A percentile compares a stretch with the other conserved stretches of the same genome.
These are phyloP conservation scores for Abrus precatorius DNA, from an alignment of 306 rosid species.

Conservation along the genomic window DNA sequence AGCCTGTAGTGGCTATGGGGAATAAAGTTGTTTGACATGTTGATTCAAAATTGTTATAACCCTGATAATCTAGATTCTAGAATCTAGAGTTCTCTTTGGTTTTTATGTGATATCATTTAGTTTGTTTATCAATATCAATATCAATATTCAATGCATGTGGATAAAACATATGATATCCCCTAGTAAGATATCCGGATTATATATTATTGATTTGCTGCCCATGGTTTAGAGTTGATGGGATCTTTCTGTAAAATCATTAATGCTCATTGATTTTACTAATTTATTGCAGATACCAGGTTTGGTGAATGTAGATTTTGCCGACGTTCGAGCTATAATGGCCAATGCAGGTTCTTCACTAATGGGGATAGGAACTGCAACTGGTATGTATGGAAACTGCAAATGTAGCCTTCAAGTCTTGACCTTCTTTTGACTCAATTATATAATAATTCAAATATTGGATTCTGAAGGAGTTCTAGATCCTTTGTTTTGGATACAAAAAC, in stretches of 20 bases:
- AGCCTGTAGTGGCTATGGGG: neutral
- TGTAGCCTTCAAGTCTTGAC: slow-evolving; percentile 6
- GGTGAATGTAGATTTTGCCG: slow-evolving; percentile 96
- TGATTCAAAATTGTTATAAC: neutral
- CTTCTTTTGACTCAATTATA: slow-evolving; percentile 11
- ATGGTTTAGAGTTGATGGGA: slow-evolving; percentile 24
- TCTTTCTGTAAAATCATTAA: slow-evolving; percentile 29
- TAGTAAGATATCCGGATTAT: slow-evolving; percentile 19
- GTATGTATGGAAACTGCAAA: slow-evolving; percentile 48
- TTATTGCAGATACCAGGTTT: slow-evolving; percentile 87
- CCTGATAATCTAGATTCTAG: neutral
- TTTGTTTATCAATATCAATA: neutral
- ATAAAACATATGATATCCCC: slow-evolving; percentile 12
- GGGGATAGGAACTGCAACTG: slow-evolving; percentile 98
- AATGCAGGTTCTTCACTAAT: slow-evolving; percentile 93
- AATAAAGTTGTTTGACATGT: slow-evolving; percentile 10
- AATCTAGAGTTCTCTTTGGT: neutral
- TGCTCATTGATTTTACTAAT: slow-evolving; percentile 39
- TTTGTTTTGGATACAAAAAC: neutral
- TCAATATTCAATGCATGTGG: neutral
- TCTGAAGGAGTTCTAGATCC: slow-evolving; percentile 28
- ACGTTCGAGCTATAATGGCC: slow-evolving; percentile 96
- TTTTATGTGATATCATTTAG: neutral
- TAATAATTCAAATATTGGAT: slow-evolving; percentile 16
- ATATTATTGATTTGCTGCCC: neutral